A percentile compares a stretch with the other conserved stretches of the same genome.
Conservation (phyloP, 2,329 filamentous ascomycete genomes). For the Nemania sp. region DNA sequence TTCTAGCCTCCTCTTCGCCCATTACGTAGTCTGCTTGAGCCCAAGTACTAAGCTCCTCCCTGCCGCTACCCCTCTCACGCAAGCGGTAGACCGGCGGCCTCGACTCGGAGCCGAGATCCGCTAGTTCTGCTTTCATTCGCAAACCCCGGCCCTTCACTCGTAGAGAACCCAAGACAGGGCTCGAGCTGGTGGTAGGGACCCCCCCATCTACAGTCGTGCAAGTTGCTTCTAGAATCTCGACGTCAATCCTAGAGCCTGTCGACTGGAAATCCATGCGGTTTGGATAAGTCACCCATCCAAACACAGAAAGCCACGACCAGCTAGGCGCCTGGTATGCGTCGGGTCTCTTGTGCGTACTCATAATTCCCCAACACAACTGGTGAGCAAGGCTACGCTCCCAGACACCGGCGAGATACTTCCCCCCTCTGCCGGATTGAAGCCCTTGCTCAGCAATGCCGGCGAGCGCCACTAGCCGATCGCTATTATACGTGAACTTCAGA, state of each 20-base stretch:
- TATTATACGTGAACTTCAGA: constrained; percentile 23
- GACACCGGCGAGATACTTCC: constrained; percentile 30
- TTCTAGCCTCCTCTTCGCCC: constrained; percentile 10
- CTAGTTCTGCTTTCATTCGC: not conserved
- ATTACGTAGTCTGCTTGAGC: constrained; percentile 24
- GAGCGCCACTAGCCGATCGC: constrained; percentile 30
- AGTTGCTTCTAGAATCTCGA: constrained; percentile 26
- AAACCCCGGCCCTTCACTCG: constrained; percentile 20
- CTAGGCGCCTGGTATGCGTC: constrained; percentile 24
- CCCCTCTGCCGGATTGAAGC: constrained; percentile 17
- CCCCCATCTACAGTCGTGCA: constrained; percentile 2
- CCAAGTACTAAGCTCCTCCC: not conserved
- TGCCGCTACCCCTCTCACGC: not conserved
- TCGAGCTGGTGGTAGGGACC: constrained; percentile 5
- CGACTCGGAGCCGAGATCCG: not conserved
- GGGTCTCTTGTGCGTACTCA: constrained; percentile 12
- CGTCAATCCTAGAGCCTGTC: constrained; percentile 15
- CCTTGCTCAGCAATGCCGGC: constrained; percentile 34
- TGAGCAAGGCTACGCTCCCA: constrained; percentile 31
- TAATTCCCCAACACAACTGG: constrained; percentile 31
- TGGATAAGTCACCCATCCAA: constrained; percentile 8
- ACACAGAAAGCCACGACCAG: constrained; percentile 38
- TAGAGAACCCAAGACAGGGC: constrained; percentile 18
- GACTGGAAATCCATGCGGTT: constrained; percentile 33
- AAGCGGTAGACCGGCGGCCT: constrained; percentile 16